A percentile compares a stretch with the other conserved stretches of the same genome.
Conservation (phyloP, 2,329 filamentous ascomycete genomes). For the Pseudocercospora cruenta region DNA sequence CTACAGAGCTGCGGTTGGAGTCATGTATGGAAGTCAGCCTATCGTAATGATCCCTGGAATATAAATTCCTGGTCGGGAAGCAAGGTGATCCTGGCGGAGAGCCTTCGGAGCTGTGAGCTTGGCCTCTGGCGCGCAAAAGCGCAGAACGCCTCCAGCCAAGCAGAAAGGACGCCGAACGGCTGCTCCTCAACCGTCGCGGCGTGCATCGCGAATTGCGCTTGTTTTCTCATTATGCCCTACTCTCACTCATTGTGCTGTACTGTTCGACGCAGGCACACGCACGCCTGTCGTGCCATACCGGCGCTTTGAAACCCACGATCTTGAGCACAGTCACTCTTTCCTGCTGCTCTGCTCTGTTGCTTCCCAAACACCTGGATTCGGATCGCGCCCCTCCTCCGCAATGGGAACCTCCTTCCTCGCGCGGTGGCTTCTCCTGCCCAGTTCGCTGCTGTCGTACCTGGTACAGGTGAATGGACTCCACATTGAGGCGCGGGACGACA, state of each 20-base stretch:
- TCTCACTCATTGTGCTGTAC: neutral
- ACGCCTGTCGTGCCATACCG: conserved; percentile 1
- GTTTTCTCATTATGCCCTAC: neutral
- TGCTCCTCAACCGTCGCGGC: neutral
- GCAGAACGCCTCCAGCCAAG: neutral
- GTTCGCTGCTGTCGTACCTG: conserved; percentile 27
- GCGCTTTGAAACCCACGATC: conserved; percentile 1
- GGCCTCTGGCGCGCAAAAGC: neutral
- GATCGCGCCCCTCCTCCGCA: conserved; percentile 4
- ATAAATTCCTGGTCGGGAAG: neutral
- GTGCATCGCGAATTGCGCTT: neutral
- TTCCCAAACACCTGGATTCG: neutral
- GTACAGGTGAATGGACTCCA: conserved; percentile 13
- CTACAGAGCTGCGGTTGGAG: neutral
- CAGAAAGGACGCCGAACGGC: neutral
- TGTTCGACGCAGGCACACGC: neutral
- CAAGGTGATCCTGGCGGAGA: neutral
- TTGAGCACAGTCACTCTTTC: neutral
- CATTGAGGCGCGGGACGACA: conserved; percentile 21
- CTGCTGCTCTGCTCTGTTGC: neutral
- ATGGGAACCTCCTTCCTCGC: conserved; percentile 19
- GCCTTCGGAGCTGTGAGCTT: neutral
- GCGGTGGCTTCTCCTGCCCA: conserved; percentile 29
- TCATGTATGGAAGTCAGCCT: neutral
- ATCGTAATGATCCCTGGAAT: neutral